Evolutionary conservation across 345 rosid species (phyloP).

Genomic region (Gossypium thurberi): DNA sequence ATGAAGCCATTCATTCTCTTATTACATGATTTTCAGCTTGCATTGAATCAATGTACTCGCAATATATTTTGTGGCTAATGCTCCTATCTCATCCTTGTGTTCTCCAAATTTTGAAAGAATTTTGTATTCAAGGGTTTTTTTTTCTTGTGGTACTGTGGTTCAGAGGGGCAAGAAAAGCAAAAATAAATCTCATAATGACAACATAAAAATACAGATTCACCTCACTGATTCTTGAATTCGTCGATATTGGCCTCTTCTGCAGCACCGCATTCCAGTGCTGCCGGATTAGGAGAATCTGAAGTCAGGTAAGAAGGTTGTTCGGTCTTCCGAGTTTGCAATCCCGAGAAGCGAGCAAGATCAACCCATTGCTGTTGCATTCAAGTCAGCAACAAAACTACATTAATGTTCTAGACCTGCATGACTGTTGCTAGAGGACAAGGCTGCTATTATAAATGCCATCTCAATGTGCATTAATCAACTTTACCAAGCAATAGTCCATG

Average conservation of each 20-base stretch:
- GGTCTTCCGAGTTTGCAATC: slow-evolving; percentile 59
- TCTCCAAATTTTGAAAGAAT: slow-evolving; percentile 17
- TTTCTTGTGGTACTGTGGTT: neutral
- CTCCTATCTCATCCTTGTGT: neutral
- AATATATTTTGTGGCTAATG: neutral
- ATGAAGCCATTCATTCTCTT: neutral
- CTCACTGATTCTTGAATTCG: slow-evolving; percentile 56
- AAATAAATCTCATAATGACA: slow-evolving; percentile 9
- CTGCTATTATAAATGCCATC: neutral
- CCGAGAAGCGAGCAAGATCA: slow-evolving; percentile 83
- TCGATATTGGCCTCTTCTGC: slow-evolving; percentile 53
- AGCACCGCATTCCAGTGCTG: slow-evolving; percentile 40
- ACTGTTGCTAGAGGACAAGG: neutral
- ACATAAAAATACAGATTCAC: slow-evolving; percentile 10
- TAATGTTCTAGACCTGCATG: neutral
- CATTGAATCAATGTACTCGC: neutral
- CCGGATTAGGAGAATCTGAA: slow-evolving; percentile 33
- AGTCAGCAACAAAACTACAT: slow-evolving; percentile 8
- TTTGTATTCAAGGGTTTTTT: neutral
- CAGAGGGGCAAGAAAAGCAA: neutral
- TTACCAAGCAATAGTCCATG: neutral
- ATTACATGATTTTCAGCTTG: neutral
- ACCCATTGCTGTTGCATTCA: slow-evolving; percentile 77
- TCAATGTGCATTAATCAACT: neutral
- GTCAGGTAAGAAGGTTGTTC: slow-evolving; percentile 31